A percentile compares a stretch with the other conserved stretches of the same genome.
Evolutionary conservation across 331 rosid genomes (phyloP).

Genomic region (Pyracantha coccinea): DNA sequence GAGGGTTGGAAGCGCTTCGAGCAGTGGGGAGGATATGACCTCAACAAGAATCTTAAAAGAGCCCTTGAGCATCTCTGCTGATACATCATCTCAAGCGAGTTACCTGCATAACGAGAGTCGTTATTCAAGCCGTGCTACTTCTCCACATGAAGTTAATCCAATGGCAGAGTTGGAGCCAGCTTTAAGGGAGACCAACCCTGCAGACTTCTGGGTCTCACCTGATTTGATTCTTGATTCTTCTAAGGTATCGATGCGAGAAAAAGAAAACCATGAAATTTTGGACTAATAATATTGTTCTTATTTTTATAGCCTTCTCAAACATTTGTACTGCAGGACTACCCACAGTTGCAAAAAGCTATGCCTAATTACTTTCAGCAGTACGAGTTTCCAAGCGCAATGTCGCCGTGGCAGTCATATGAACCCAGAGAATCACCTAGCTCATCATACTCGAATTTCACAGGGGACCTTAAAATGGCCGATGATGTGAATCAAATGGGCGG

Average conservation of each 20-base stretch:
- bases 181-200: constrained; percentile 32
- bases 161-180: constrained; percentile 35
- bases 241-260: constrained; percentile 41
- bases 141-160: constrained; percentile 33
- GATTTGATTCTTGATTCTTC: constrained; percentile 83
- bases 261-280: background rate
- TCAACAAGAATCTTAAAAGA: constrained; percentile 24
- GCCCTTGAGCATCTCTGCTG: constrained; percentile 27
- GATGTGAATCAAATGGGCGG: constrained; percentile 30
- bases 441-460: constrained; percentile 61
- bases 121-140: constrained; percentile 37
- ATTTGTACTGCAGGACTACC: constrained; percentile 46
- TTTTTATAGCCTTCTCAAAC: constrained; percentile 10
- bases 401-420: constrained; percentile 48
- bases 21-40: constrained; percentile 27
- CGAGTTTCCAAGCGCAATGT: constrained; percentile 27
- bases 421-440: constrained; percentile 54
- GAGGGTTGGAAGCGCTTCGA: constrained; percentile 30
- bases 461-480: constrained; percentile 41
- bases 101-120: constrained; percentile 37
- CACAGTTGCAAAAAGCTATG: constrained; percentile 39
- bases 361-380: constrained; percentile 38
- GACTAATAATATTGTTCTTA: background rate
- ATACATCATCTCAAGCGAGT: constrained; percentile 28
- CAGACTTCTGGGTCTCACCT: constrained; percentile 64